Evolutionary conservation across 2,329 filamentous ascomycete genomes (phyloP).

Genomic region (Epichloe festucae): DNA sequence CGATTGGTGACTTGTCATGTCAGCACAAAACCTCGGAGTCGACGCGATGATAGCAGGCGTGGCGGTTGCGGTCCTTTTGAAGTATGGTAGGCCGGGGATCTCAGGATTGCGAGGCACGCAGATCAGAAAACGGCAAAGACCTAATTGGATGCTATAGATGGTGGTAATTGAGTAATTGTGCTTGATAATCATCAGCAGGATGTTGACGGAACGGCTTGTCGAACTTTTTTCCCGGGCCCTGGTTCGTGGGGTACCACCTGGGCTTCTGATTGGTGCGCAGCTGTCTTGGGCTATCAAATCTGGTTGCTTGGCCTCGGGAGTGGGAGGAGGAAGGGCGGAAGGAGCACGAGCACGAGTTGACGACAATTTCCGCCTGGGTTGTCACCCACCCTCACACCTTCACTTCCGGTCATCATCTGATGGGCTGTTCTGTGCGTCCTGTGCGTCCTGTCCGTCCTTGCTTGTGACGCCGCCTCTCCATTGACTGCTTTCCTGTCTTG

Average conservation of each 20-base stretch:
- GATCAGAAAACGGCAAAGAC: not conserved
- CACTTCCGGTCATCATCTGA: no score
- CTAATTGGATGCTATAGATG: not conserved
- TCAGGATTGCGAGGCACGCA: not conserved
- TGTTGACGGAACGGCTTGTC: not conserved
- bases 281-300: not conserved
- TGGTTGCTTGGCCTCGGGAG: no score
- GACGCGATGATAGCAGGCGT: not conserved
- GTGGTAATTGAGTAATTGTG: not conserved
- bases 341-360: no score
- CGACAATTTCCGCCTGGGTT: no score
- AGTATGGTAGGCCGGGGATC: no score
- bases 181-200: no score
- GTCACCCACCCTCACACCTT: no score
- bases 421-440: no score
- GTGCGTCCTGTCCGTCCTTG: not conserved
- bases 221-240: constrained; percentile 16
- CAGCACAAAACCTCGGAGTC: not conserved
- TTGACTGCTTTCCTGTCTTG: not conserved
- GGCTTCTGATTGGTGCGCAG: constrained; percentile 14
- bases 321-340: no score
- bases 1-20: not conserved
- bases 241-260: constrained; percentile 10
- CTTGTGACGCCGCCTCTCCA: constrained; percentile 3
- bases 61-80: not conserved